Conservation (phyloP, 805 yeast species). For the Ogataea ramenticola region DNA sequence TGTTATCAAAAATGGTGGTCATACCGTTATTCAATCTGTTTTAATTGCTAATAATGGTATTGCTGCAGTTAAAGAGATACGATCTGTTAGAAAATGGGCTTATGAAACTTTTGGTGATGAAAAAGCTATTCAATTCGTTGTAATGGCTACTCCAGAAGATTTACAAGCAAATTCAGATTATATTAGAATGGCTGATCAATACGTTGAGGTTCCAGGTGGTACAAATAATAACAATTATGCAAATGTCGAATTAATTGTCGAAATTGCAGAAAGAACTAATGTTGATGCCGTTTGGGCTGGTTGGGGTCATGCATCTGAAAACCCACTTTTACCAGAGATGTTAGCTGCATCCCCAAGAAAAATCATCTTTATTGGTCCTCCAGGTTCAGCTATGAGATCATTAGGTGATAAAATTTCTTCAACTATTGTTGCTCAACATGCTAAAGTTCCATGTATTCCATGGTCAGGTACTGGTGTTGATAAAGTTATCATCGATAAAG, state of each 20-base stretch:
- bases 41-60: constrained; percentile 98
- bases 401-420: constrained; percentile 97
- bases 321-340: constrained; percentile 88
- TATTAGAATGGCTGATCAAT: constrained; percentile 98
- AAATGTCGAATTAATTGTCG: constrained; percentile 94
- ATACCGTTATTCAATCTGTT: constrained; percentile 83
- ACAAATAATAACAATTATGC: constrained; percentile 98
- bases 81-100: constrained; percentile 98
- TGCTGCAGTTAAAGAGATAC: constrained; percentile 97
- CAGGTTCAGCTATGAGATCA: constrained; percentile 99
- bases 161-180: constrained; percentile 94
- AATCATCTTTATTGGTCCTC: constrained; percentile 95
- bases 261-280: constrained; percentile 91
- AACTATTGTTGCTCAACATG: constrained; percentile 98
- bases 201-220: constrained; percentile 98
- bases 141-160: constrained; percentile 99
- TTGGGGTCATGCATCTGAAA: constrained; percentile 99
- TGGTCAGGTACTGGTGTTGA: constrained; percentile 99
- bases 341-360: constrained; percentile 89
- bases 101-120: constrained; percentile 98
- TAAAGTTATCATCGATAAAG: constrained; percentile 60
- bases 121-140: constrained; percentile 87
- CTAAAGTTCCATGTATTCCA: constrained; percentile 96
- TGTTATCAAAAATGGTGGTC: constrained; percentile 83
- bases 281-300: constrained; percentile 99